A percentile compares a stretch with the other conserved stretches of the same genome.
Evolutionary conservation across 2,329 filamentous ascomycete species (phyloP).

Genomic region (Alternaria sp.): DNA sequence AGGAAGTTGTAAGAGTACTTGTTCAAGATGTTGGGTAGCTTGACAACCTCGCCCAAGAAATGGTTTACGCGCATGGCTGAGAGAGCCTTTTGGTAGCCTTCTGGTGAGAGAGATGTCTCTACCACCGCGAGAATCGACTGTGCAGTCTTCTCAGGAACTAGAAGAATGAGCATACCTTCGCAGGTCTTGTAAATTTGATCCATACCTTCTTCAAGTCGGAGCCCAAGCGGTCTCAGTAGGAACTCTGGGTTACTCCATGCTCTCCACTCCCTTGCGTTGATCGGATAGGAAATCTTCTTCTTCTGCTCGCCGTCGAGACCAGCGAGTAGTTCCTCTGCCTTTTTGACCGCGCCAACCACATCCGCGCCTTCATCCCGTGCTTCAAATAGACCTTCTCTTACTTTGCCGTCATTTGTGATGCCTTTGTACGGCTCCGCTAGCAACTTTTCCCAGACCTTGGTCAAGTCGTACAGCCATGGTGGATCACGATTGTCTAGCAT

Average conservation of each 20-base stretch:
- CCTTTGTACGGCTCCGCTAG: slow-evolving; percentile 73
- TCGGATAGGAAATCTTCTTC: slow-evolving; percentile 63
- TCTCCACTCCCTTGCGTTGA: slow-evolving; percentile 76
- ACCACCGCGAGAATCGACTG: slow-evolving; percentile 65
- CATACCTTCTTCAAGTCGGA: slow-evolving; percentile 71
- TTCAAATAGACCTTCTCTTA: slow-evolving; percentile 64
- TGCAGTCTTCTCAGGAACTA: slow-evolving; percentile 43
- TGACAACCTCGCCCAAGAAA: slow-evolving; percentile 74
- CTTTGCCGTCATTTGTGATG: slow-evolving; percentile 71
- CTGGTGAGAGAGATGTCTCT: slow-evolving; percentile 67
- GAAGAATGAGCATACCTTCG: slow-evolving; percentile 13
- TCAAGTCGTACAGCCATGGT: slow-evolving; percentile 66
- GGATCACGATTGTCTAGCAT: slow-evolving; percentile 68
- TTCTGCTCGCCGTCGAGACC: slow-evolving; percentile 61
- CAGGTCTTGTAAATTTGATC: not conserved
- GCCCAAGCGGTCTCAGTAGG: slow-evolving; percentile 71
- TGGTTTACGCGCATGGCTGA: slow-evolving; percentile 77
- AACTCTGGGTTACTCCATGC: slow-evolving; percentile 78
- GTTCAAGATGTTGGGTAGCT: slow-evolving; percentile 71
- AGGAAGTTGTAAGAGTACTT: slow-evolving; percentile 79
- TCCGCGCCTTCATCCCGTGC: slow-evolving; percentile 71
- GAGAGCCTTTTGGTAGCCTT: slow-evolving; percentile 75
- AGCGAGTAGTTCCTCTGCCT: slow-evolving; percentile 58
- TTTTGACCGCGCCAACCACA: slow-evolving; percentile 64
- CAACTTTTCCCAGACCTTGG: slow-evolving; percentile 50